Base-by-base conservation (phyloP, 2,329 filamentous ascomycete genomes). In the Apiospora aurea region DNA sequence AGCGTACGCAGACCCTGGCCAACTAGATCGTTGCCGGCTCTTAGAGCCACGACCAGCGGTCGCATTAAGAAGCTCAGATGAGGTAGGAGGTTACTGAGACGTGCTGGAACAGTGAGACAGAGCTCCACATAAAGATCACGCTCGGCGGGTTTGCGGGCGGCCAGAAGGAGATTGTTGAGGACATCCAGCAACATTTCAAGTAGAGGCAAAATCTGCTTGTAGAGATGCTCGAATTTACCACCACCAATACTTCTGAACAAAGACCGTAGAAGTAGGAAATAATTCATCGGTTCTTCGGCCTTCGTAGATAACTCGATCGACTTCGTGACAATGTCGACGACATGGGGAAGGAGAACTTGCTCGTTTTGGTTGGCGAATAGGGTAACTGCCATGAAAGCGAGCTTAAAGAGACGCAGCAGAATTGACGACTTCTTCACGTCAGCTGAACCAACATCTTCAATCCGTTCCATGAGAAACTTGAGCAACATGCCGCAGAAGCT, bases 321-420 rank as follows among this genome's bases (percentile, higher is more conserved):
- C 82, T 97, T 95, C 16, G 96, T 98, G 73, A 99, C 94, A 75
- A 99, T 97, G 80, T 97, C 97, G 71, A 97, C 95, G 69, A 99
- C 96, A 81, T 99, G 96, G 0, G 97, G 97, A 70, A 98, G 87
- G 18, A 99, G 87, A 2, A 99, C 95, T 80, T 96, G 93, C 82
- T 99, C 96, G 77, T 99, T 99, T 79, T 98, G 95, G 11, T 90
- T 88, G 0, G 95, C 95, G 81, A 99, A 99, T 1, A 99, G 87
- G 0, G 96, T 99, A 51, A 99, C 96, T 0, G 97, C 97, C 96
- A 99, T 99, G 82, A 99, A 99, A 0, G 96, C 97, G 69, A 99
- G 84, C 83, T 99, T 99, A 85, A 98, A 99, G 69, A 99, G 90
- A 71, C 97, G 90, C 69, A 99, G 85, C 46, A 99, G 85, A 67